Base-by-base conservation (phyloP, 306 rosid species). In the Cicer pinnatifidum region DNA sequence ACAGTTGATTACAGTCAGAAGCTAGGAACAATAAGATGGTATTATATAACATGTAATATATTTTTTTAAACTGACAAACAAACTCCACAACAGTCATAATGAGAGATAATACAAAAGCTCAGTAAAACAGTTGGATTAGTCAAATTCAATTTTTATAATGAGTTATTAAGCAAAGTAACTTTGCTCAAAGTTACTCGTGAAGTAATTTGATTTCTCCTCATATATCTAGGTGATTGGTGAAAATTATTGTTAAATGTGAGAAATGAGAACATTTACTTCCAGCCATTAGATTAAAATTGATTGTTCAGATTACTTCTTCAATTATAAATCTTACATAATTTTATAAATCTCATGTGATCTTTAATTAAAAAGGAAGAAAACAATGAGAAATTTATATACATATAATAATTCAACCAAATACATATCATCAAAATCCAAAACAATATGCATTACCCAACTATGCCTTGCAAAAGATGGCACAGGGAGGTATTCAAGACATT, bases 371-470 rank as follows among this genome's bases (percentile, higher is more conserved):
- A 10, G 39, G 62, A 56, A 56, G 38, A 57, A 57, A 10, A 23
- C 6, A 57, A 59, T 2, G 43, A 33, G 65, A 28, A 35, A 2
- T 33, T 59, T 7, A 59, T 59, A 41, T 40, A 59, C 35, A 58
- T 58, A 57, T 39, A 56, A 23, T 11, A 28, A 28, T 28, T 40
- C 65, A 77, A 59, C 53, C 57, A 72, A 40, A 58, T 71, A 41
- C n/a, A 71, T 70, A 67, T 65, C 39, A 76, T 64, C 58, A 52
- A 59, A 66, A 59, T 57, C 33, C 67, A 67, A 60, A 33, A 48
- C 67, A 76, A 51, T 20, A 23, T 71, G 16, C 50, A 71, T 57
- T 71, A 8, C 39, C 61, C 16, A 67, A 46, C 67, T 41, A 43
- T 13, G 72, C 17, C 63, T 56, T 65, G 15, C 56, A 73, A 60